phyloP scores from a whole-genome alignment of 148 eudicot genomes.

The Nepenthes gracilis region DNA sequence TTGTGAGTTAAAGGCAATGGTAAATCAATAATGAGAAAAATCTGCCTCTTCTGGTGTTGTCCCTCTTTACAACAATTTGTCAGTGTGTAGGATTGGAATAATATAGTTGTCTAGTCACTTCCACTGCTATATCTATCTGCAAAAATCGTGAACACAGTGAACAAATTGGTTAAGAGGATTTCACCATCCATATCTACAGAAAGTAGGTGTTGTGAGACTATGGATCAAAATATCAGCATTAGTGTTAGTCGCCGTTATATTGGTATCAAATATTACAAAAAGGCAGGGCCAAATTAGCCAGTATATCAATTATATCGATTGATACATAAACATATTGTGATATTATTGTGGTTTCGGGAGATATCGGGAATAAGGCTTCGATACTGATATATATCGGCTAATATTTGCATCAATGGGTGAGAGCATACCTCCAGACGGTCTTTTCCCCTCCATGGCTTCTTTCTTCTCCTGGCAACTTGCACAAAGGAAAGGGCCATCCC shows the following conservation, averaged over 20 bases:
- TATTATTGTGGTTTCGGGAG: no score
- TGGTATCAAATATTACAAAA: background rate
- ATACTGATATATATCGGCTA: no score
- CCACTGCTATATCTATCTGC: constrained; percentile 79
- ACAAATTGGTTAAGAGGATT: background rate
- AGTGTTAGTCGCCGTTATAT: no score
- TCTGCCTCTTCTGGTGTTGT: constrained; percentile 10
- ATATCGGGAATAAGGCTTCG: no score
- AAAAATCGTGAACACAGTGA: constrained; percentile 9
- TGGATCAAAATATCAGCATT: no score
- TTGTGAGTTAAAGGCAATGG: constrained; percentile 2
- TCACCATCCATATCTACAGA: background rate
- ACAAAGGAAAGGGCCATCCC: constrained; percentile 99
- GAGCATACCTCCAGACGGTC: constrained; percentile 74
- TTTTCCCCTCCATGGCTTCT: constrained; percentile 98
- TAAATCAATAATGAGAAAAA: constrained; percentile 4
- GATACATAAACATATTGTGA: no score
- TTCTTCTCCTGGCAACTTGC: constrained; percentile 76
- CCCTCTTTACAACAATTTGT: constrained; percentile 12
- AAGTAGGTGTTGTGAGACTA: no score
- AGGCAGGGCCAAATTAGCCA: no score
- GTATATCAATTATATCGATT: no score
- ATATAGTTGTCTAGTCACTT: constrained; percentile 46
- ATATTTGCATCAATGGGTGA: no score
- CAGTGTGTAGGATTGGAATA: constrained; percentile 5